These are phyloP conservation scores for Raphanus sativus DNA, from an alignment of 345 rosid genomes.

Conservation along the genomic window DNA sequence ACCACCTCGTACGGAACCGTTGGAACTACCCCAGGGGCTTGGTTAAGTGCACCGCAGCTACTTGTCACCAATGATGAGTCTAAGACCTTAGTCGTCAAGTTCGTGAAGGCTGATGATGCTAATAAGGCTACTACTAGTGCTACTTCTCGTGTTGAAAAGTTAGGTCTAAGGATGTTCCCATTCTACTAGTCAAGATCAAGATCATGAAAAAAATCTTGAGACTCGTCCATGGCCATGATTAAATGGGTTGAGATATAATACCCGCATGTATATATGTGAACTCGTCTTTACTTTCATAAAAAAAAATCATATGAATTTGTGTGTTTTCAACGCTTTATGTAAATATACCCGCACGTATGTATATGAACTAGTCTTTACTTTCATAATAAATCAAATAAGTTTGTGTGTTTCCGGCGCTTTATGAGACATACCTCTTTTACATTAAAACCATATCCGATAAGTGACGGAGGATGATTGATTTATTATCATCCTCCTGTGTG, in stretches of 20 bases:
- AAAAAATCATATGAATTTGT: too few species aligned
- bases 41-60: background rate
- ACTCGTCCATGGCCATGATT: conserved; percentile 13
- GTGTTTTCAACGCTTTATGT: too few species aligned
- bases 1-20: background rate
- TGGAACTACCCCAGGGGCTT: background rate
- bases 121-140: background rate
- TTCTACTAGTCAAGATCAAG: conserved; percentile 8
- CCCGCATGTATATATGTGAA: background rate
- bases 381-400: background rate
- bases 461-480: conserved; percentile 26
- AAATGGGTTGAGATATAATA: conserved; percentile 16
- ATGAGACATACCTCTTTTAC: too few species aligned
- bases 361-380: background rate
- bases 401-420: background rate
- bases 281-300: too few species aligned
- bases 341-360: background rate
- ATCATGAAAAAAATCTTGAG: background rate
- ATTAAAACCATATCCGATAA: too few species aligned
- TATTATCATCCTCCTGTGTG: conserved; percentile 32
- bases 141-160: conserved; percentile 15
- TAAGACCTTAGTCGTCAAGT: background rate
- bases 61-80: background rate
- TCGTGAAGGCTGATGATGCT: background rate
- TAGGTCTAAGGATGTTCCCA: conserved; percentile 20